Percentiles rank a stretch among this genome's conserved stretches.
Conservation (phyloP, 1,139 yeast genomes). For the Scheffersomyces insectosa region DNA sequence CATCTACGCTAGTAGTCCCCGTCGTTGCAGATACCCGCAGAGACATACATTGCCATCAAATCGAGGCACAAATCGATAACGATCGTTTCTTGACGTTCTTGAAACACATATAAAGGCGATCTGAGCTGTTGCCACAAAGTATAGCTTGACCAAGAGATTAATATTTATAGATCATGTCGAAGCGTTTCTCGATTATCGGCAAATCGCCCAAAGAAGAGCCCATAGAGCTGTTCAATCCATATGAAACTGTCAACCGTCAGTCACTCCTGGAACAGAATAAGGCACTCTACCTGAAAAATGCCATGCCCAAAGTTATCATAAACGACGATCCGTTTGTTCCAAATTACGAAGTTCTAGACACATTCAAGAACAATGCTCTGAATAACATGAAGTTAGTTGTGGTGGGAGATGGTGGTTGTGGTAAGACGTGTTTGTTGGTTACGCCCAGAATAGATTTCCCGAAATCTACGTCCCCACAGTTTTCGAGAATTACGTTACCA, state of each 20-base stretch:
- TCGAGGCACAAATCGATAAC: too few relatives aligned
- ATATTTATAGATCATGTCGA: constrained; percentile 3
- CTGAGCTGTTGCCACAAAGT: too few relatives aligned
- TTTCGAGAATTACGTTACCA: constrained; percentile 79
- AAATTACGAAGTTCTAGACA: constrained; percentile 31
- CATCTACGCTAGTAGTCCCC: too few relatives aligned
- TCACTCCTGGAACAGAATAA: constrained; percentile 21
- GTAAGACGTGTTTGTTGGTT: constrained; percentile 86
- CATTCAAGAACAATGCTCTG: constrained; percentile 32
- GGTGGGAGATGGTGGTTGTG: constrained; percentile 96
- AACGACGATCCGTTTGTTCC: constrained; percentile 44
- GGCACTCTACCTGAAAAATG: constrained; percentile 18
- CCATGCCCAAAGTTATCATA: constrained; percentile 32
- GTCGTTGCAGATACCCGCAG: too few relatives aligned
- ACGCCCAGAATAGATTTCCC: constrained; percentile 78
- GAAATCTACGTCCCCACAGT: constrained; percentile 83
- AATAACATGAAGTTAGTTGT: constrained; percentile 69
- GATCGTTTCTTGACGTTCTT: too few relatives aligned
- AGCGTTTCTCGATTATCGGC: constrained; percentile 4
- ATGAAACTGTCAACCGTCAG: constrained; percentile 26
- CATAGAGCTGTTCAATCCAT: constrained; percentile 23
- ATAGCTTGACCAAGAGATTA: too few relatives aligned
- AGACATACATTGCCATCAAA: too few relatives aligned
- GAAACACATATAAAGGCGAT: too few relatives aligned
- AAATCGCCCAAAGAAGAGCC: constrained; percentile 7